Base-by-base conservation (phyloP, 768 basidiomycete species). In the Tulasnella sp. region DNA sequence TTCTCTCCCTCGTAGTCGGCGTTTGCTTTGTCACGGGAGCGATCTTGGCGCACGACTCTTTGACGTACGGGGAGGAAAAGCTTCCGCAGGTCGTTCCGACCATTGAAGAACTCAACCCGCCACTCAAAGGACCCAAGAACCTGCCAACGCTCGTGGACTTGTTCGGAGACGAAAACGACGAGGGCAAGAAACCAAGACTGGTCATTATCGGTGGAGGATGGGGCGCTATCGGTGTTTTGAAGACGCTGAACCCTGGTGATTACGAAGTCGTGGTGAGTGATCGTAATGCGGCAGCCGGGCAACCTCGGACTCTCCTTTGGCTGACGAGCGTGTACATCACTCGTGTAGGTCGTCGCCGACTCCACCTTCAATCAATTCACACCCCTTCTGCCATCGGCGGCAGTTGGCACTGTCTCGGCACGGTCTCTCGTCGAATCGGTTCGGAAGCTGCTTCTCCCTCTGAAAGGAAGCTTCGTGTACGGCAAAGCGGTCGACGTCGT, bases 151-250 rank as follows among this genome's bases (percentile, higher is more conserved):
- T 89, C 3, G 85, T 87, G 39, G 86, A 86, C 0, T 86, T 90
- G 63, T 86, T 98, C 22, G 90, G 89, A 77, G 94, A 97, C 76
- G 88, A 90, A 66, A 81, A 82, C 71, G 89, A 92, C 77, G 90
- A 90, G 71, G 85, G 86, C 67, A 81, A 81, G 74, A 95, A 92
- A 79, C 95, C 94, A 16, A 87, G 86, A 77, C 84, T 98, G 19
- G 92, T 98, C 66, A 88, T 98, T 72, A 84, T 98, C 35, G 96
- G 96, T 37, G 95, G 94, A 44, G 96, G 96, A 5, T 99, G 97
- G 96, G 96, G 95, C 66, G 94, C 96, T 80, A 79, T 98, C 76
- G 89, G 90, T 22, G 81, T 91, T 5, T 81, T 98, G n/a, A 84
- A 93, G 76, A 84, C 84, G 9, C 82, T 98, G 35, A 83, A 88